Base-by-base conservation (phyloP, 352 stramenopile species). In the Globisporangium sylvaticum region DNA sequence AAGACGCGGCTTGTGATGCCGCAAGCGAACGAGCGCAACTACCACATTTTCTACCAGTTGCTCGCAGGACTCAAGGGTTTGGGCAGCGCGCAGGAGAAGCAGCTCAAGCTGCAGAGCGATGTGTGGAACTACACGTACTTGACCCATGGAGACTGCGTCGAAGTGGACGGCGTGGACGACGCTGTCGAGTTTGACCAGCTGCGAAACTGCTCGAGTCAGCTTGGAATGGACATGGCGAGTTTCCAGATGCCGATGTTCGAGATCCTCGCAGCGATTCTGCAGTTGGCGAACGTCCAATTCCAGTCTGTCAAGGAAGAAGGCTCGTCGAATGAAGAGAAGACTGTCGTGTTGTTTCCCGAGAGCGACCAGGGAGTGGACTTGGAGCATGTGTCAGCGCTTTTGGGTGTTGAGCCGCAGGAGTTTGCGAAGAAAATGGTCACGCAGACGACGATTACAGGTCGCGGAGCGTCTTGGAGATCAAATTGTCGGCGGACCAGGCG, bases 11-110 rank as follows among this genome's bases (percentile, higher is more conserved):
- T 94, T 4, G 80, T 95, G 27, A 71, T 85, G 63, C 84, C 83
- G 0, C 80, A 91, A 65, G 70, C 71, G 0, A 89, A 81, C 54
- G 87, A 95, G 60, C 84, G 87, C 58, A 95, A 93, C 58, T 95
- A 92, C 62, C 83, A 95, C 70, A 77, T 95, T 34, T 95, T 95
- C 56, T 93, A 93, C 57, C 84, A 95, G 66, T 64, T 92, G 12
- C 67, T 92, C 12, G 77, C 79, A 1, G 82, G 84, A 0, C 63
- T 90, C 12, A 69, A 78, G 54, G 69, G 66, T 15, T 56, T 89
- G 1, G 63, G 46, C 8, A 53, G 25, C 12, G 66, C 74, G 3
- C 60, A 77, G 1, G 60, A 73, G 29, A 65, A 59, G 8, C 67
- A 67, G 22, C 71, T 85, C 27, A 61, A 75, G 29, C 69, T 88